Evolutionary conservation across 345 rosid genomes (phyloP), one percentile per base, ranked within the genome.

Genomic region (Turritis glabra): DNA sequence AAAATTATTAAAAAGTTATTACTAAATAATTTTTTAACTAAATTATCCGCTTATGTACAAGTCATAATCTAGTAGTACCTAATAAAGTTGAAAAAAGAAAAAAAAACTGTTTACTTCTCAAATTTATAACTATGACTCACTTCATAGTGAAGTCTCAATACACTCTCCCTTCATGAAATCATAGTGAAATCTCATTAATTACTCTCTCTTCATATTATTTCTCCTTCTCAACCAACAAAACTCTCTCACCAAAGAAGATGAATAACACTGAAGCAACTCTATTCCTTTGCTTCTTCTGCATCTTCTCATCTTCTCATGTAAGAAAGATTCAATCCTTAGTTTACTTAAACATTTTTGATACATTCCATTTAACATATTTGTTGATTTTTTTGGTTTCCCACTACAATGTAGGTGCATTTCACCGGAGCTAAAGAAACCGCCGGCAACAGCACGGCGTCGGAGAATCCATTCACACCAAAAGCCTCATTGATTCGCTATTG

Each of bases 401-500:
- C 40, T 13, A 35, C 4, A 40, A 13, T 65, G 59, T 30, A 74
- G 81, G n/a, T 78, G 1, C 10, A 67, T 11, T n/a, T 65, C 67
- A 44, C 65, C 69, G 69, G 81, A 57, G 73, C 77, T 17, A 48
- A 72, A 8, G 54, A 55, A 57, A 64, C 46, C 25, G 41, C 60
- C 67, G 67, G 46, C 0, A 21, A 71, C 41, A n/a, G 26, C 14
- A 64, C 80, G 37, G 17, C 40, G 2, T 37, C 67, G 18, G 64
- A 66, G 73, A 78, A 83, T 80, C 98, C 98, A 4, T 86, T 92
- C 48, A 84, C 94, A 4, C 85, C 96, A 0, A 89, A 48, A 79
- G 96, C 99, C 0, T 82, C 88, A 32, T 68, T 88, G 71, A 38
- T 87, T 44, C 97, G 99, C 9, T 90, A 95, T 83, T 95, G 98